phyloP scores from a whole-genome alignment of 2,329 filamentous ascomycete species.

The Diaporthe citri region DNA sequence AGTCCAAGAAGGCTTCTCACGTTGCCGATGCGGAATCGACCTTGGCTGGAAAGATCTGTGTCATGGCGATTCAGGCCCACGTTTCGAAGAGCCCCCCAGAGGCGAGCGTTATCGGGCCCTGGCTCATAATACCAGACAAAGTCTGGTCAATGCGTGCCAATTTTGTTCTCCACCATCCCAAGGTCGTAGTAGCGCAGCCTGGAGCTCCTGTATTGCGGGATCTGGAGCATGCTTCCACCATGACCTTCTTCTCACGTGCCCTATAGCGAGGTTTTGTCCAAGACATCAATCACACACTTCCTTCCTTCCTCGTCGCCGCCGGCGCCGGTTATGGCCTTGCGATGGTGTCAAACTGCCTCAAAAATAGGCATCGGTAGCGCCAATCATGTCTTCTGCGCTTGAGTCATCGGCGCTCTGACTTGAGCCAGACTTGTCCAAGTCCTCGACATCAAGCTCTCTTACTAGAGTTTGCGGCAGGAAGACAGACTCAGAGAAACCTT shows the following conservation, averaged over 20 bases:
- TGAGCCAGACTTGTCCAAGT: not conserved
- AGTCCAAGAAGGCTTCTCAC: constrained; percentile 27
- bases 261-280: not conserved
- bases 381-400: not conserved
- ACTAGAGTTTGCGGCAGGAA: not conserved
- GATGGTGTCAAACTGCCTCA: not conserved
- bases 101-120: not conserved
- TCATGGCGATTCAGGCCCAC: constrained; percentile 24
- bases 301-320: not conserved
- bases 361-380: constrained; percentile 1
- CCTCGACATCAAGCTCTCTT: not conserved
- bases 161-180: not conserved
- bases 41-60: constrained; percentile 30
- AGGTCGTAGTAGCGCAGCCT: not conserved
- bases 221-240: not conserved
- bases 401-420: constrained; percentile 7
- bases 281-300: not conserved
- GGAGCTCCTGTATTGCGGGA: not conserved
- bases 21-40: constrained; percentile 21
- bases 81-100: not conserved
- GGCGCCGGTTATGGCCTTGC: not conserved
- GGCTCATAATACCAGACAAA: not conserved
- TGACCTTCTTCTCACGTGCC: not conserved
- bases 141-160: constrained; percentile 28
- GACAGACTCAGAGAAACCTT: not conserved